phyloP scores from a whole-genome alignment of 495 filamentous ascomycete species.

The Neurospora sp. region DNA sequence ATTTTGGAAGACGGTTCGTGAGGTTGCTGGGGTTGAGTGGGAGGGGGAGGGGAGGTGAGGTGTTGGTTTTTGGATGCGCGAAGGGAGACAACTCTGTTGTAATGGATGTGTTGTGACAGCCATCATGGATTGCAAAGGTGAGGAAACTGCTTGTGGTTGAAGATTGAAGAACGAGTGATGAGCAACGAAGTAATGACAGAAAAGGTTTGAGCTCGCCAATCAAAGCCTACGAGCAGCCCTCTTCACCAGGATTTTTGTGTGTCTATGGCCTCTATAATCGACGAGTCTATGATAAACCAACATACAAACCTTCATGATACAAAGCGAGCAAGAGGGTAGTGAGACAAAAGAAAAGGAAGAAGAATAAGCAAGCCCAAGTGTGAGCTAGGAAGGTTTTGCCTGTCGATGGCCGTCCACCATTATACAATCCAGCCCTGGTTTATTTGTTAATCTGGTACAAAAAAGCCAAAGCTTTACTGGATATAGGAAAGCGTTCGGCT shows the following conservation, averaged over 20 bases:
- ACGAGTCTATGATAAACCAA: too few species aligned
- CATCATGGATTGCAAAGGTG: background rate
- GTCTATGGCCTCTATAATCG: background rate
- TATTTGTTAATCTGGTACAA: too few species aligned
- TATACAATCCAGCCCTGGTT: too few species aligned
- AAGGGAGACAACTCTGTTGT: background rate
- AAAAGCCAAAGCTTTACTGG: too few species aligned
- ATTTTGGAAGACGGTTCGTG: slow-evolving; percentile 56
- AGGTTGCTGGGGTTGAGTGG: slow-evolving; percentile 40
- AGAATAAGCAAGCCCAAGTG: too few species aligned
- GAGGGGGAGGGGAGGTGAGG: background rate
- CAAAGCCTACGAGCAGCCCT: background rate
- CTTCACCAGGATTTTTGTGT: background rate
- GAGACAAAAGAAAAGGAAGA: too few species aligned
- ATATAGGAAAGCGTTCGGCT: too few species aligned
- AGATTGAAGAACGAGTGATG: background rate
- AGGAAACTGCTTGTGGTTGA: background rate
- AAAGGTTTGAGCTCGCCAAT: background rate
- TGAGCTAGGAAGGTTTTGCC: too few species aligned
- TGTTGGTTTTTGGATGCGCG: background rate
- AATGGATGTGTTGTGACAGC: background rate
- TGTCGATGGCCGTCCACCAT: too few species aligned
- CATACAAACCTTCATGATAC: too few species aligned
- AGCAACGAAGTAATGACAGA: background rate
- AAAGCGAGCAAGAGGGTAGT: too few species aligned